These are phyloP conservation scores for Saccharomyces hybrid DNA, from an alignment of 1,139 yeast species.

Conservation along the genomic window DNA sequence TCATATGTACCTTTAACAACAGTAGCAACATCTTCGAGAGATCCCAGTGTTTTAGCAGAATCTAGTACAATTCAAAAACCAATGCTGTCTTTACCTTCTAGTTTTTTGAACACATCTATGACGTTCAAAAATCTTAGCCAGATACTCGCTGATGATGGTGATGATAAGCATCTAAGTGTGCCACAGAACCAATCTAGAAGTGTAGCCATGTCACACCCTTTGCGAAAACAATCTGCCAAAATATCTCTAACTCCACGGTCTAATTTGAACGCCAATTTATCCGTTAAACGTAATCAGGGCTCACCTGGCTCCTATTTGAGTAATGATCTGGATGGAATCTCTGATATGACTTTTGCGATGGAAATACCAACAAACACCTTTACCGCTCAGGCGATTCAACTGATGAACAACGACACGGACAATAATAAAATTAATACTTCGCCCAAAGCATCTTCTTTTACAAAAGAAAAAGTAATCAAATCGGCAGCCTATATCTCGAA, in stretches of 20 bases:
- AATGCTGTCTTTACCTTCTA: conserved; percentile 20
- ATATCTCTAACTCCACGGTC: conserved; percentile 11
- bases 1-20: background rate
- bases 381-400: conserved; percentile 26
- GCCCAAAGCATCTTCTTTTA: background rate
- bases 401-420: conserved; percentile 2
- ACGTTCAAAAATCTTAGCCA: conserved; percentile 26
- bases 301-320: background rate
- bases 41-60: conserved; percentile 23
- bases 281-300: conserved; percentile 2
- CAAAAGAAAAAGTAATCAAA: background rate
- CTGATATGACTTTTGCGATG: conserved; percentile 26
- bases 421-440: background rate
- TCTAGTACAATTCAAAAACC: conserved; percentile 24
- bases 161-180: background rate
- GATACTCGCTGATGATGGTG: conserved; percentile 13
- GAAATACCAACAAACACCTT: conserved; percentile 25
- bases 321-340: conserved; percentile 13
- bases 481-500: background rate
- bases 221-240: conserved; percentile 15
- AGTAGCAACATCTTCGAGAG: conserved; percentile 3
- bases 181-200: background rate
- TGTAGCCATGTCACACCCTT: conserved; percentile 4
- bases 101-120: conserved; percentile 20
- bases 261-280: conserved; percentile 11